Base-by-base conservation (phyloP, 78 protist species). In the Isochrysis galbana region DNA sequence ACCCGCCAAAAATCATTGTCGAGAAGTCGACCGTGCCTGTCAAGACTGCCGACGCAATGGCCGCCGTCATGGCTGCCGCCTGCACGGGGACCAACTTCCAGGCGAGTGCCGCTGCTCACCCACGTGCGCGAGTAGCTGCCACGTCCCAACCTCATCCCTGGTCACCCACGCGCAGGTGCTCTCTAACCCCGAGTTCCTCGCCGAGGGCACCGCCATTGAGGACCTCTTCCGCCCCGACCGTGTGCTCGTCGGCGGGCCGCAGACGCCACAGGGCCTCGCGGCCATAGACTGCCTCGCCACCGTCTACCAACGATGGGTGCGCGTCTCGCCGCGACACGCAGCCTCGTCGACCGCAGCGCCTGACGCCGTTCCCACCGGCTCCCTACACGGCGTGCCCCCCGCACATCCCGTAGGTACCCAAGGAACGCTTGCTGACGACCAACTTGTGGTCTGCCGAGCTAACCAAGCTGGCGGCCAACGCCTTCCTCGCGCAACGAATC, bases 401-500 rank as follows among this genome's bases (percentile, higher is more conserved):
- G 29, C 34, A 14, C 36, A 23, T 70, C 26, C 80, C 97, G 98
- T 14, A 51, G 98, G 95, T 97, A 5, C 97, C 96, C 10, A 0
- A 11, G 42, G 97, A 95, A 48, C 94, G 93, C 44, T 96, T 98
- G 86, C 55, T 98, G 88, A 89, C 93, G 1, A 95, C 97, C 32
- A 96, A 95, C 94, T 84, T 86, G 10, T 92, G 94, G 90, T 70
- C 77, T n/a, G 94, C 97, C 1, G 99, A 98, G 94, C 94, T 98
- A 38, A 95, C 98, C 67, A 98, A 98, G 96, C 96, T 98, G 77
- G 96, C 95, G 2, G 98, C 99, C 29, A 98, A 98, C 93, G 98
- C 99, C 44, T 94, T 98, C 91, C 97, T 98, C 7, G 99, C 99
- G n/a, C 99, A 98, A 95, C 97, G 99, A 45, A 94, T 98, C 92